These are phyloP conservation scores for Deinandra increscens DNA, from an alignment of 129 eudicot species.

Conservation along the genomic window DNA sequence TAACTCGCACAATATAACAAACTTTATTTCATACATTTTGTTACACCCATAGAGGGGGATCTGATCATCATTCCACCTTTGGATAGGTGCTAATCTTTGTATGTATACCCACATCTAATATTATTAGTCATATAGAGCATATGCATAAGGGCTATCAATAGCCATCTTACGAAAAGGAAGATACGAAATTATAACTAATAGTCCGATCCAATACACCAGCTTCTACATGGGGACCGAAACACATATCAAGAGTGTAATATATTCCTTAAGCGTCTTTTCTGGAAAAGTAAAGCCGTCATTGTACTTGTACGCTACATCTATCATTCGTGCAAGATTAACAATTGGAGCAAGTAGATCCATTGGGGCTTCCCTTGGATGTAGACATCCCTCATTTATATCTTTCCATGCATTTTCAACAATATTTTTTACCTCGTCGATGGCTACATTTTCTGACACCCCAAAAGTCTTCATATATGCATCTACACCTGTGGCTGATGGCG, in stretches of 20 bases:
- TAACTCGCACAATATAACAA: no score
- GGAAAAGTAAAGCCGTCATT: background rate
- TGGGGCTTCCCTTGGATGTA: background rate
- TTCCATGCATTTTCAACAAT: background rate
- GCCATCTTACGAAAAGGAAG: no score
- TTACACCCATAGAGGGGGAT: no score
- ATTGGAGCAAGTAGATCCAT: background rate
- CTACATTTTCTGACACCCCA: background rate
- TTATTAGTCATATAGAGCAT: no score
- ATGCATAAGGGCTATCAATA: no score
- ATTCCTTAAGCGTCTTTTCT: background rate
- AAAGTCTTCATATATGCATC: background rate
- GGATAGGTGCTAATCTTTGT: no score
- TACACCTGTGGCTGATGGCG: background rate
- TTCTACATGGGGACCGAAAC: background rate
- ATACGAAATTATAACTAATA: no score
- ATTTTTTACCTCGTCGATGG: background rate
- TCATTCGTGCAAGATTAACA: conserved; percentile 1
- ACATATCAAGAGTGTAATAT: no score
- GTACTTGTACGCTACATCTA: background rate
- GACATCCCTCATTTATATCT: background rate
- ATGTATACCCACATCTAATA: no score
- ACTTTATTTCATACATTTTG: no score
- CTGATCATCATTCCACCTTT: no score
- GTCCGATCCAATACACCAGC: no score